These are phyloP conservation scores for Omphalea diandra DNA, from an alignment of 441 rosid species.

Conservation along the genomic window DNA sequence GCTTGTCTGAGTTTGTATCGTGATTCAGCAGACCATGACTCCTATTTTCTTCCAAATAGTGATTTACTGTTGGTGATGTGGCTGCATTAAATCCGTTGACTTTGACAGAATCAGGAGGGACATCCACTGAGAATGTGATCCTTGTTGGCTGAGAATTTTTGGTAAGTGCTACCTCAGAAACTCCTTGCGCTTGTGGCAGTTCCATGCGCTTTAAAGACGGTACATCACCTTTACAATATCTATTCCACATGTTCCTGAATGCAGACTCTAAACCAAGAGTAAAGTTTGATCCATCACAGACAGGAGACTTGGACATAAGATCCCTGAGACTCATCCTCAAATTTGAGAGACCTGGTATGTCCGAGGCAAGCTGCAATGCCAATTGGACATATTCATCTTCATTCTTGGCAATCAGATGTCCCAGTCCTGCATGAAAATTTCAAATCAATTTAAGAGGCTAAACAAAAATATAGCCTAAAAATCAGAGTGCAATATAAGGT, in stretches of 20 bases:
- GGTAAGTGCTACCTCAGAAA: slow-evolving; percentile 39
- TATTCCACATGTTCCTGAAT: slow-evolving; percentile 78
- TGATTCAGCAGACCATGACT: slow-evolving; percentile 24
- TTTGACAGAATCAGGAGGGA: slow-evolving; percentile 39
- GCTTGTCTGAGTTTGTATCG: slow-evolving; percentile 25
- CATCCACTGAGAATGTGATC: slow-evolving; percentile 36
- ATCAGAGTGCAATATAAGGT: neutral
- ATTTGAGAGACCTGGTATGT: slow-evolving; percentile 64
- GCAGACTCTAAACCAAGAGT: slow-evolving; percentile 63
- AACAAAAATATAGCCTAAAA: neutral
- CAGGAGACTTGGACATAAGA: slow-evolving; percentile 82
- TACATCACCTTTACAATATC: slow-evolving; percentile 81
- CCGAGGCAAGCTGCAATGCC: slow-evolving; percentile 81
- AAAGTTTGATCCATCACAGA: slow-evolving; percentile 73
- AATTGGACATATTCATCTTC: slow-evolving; percentile 87
- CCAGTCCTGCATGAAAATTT: slow-evolving; percentile 52
- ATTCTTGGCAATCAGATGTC: slow-evolving; percentile 66
- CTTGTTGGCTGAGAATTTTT: slow-evolving; percentile 38
- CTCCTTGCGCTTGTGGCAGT: slow-evolving; percentile 48
- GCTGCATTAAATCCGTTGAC: slow-evolving; percentile 57
- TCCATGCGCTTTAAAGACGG: slow-evolving; percentile 70
- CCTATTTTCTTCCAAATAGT: slow-evolving; percentile 45
- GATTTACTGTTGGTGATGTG: slow-evolving; percentile 35
- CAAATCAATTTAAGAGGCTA: slow-evolving; percentile 1
- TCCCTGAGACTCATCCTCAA: slow-evolving; percentile 81